Conservation (phyloP, 2,329 filamentous ascomycete species). For the Penicillium sp. region DNA sequence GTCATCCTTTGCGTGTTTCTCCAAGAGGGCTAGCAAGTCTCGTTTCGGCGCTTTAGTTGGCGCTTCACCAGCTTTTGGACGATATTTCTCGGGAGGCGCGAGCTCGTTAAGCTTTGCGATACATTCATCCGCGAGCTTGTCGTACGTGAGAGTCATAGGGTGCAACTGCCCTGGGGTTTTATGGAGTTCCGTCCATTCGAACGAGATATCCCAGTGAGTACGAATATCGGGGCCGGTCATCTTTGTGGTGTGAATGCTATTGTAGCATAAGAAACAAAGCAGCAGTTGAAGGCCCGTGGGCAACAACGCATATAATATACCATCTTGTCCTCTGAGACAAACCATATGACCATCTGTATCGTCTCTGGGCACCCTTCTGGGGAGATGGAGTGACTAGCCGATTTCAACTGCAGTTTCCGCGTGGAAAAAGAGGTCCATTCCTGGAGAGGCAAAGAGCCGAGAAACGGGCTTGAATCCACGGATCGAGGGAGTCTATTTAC, state of each 20-base stretch:
- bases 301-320: conserved; percentile 8
- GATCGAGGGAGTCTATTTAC: conserved; percentile 18
- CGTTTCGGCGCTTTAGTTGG: conserved; percentile 43
- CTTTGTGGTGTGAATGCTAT: background rate
- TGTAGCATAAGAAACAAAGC: background rate
- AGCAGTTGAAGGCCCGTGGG: conserved; percentile 8
- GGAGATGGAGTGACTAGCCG: background rate
- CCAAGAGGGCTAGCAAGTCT: conserved; percentile 68
- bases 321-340: background rate
- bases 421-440: conserved; percentile 8
- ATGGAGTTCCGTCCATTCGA: conserved; percentile 72
- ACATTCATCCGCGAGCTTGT: conserved; percentile 69
- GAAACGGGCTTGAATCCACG: conserved; percentile 12
- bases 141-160: conserved; percentile 69
- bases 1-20: conserved; percentile 62
- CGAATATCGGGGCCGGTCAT: conserved; percentile 24
- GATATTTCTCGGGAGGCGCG: conserved; percentile 49
- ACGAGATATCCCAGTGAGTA: conserved; percentile 66
- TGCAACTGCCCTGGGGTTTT: conserved; percentile 63
- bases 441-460: conserved; percentile 13
- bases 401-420: conserved; percentile 6
- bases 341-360: conserved; percentile 3
- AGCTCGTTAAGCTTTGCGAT: conserved; percentile 68
- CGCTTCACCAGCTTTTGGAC: conserved; percentile 8
- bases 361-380: background rate